Conservation (phyloP, 2,329 filamentous ascomycete genomes). For the Pyricularia pennisetigena region DNA sequence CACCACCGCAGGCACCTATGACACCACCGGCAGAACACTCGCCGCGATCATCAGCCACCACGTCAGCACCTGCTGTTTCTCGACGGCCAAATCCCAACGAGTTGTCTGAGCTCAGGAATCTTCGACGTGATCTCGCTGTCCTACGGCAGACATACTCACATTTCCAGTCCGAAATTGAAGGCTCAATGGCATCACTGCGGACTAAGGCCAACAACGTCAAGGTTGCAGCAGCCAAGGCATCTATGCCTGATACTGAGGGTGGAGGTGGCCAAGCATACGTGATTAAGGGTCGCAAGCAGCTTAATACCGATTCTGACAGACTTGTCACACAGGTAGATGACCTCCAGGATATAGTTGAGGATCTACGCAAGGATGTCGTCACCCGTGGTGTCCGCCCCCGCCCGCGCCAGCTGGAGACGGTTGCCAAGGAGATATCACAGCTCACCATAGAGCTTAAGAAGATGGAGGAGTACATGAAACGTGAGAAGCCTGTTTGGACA, state of each 20-base stretch:
- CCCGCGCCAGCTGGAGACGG: slow-evolving; percentile 78
- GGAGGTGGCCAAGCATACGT: slow-evolving; percentile 82
- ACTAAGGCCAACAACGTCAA: slow-evolving; percentile 77
- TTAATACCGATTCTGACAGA: slow-evolving; percentile 79
- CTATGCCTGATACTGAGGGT: slow-evolving; percentile 61
- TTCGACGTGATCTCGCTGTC: slow-evolving; percentile 83
- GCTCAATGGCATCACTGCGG: slow-evolving; percentile 76
- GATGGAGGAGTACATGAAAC: slow-evolving; percentile 84
- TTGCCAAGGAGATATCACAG: slow-evolving; percentile 76
- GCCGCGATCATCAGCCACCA: slow-evolving; percentile 8
- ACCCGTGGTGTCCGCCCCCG: slow-evolving; percentile 82
- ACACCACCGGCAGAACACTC: slow-evolving; percentile 26
- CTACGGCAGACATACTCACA: slow-evolving; percentile 87
- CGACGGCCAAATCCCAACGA: slow-evolving; percentile 32
- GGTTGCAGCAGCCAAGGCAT: slow-evolving; percentile 58
- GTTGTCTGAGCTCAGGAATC: slow-evolving; percentile 65
- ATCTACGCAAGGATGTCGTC: slow-evolving; percentile 95
- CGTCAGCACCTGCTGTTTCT: slow-evolving; percentile 25
- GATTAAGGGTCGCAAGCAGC: slow-evolving; percentile 73
- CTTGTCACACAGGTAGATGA: slow-evolving; percentile 91
- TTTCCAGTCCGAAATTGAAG: slow-evolving; percentile 80
- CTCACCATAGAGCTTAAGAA: slow-evolving; percentile 83
- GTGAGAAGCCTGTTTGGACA: slow-evolving; percentile 94
- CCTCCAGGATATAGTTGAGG: slow-evolving; percentile 92
- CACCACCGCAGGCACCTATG: slow-evolving; percentile 28